Conservation (phyloP, 2,329 filamentous ascomycete species). For the Aspergillus tanneri region DNA sequence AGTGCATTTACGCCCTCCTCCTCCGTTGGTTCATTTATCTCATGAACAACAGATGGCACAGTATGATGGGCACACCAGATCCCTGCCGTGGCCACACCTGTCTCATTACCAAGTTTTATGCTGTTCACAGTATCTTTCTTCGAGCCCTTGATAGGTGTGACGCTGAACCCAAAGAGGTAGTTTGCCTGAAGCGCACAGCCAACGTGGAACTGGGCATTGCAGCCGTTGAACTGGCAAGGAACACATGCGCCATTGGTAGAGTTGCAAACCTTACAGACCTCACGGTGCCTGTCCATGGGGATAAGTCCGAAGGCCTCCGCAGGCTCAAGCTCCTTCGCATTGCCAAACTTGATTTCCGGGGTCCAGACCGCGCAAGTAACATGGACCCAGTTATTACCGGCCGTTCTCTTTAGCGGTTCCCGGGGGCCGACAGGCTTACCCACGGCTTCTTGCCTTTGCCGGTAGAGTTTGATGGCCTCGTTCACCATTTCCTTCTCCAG, state of each 20-base stretch:
- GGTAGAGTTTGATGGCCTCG: slow-evolving; percentile 77
- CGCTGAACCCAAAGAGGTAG: slow-evolving; percentile 84
- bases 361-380: slow-evolving; percentile 91
- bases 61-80: slow-evolving; percentile 91
- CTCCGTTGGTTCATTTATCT: slow-evolving; percentile 72
- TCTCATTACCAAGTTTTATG: slow-evolving; percentile 77
- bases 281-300: slow-evolving; percentile 67
- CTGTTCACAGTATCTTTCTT: slow-evolving; percentile 77
- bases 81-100: slow-evolving; percentile 76
- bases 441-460: slow-evolving; percentile 76
- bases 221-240: slow-evolving; percentile 64
- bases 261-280: slow-evolving; percentile 82
- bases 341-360: slow-evolving; percentile 88
- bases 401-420: slow-evolving; percentile 88
- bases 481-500: slow-evolving; percentile 79
- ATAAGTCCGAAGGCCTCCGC: slow-evolving; percentile 90
- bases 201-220: slow-evolving; percentile 68
- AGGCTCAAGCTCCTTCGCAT: slow-evolving; percentile 75
- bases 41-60: slow-evolving; percentile 71
- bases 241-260: slow-evolving; percentile 73
- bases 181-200: slow-evolving; percentile 84
- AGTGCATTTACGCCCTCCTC: slow-evolving; percentile 74
- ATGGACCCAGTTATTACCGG: slow-evolving; percentile 98
- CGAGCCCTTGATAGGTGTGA: slow-evolving; percentile 85
- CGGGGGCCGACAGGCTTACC: slow-evolving; percentile 81